phyloP scores from a whole-genome alignment of 305 asterid species.

The Ilex paraguariensis region DNA sequence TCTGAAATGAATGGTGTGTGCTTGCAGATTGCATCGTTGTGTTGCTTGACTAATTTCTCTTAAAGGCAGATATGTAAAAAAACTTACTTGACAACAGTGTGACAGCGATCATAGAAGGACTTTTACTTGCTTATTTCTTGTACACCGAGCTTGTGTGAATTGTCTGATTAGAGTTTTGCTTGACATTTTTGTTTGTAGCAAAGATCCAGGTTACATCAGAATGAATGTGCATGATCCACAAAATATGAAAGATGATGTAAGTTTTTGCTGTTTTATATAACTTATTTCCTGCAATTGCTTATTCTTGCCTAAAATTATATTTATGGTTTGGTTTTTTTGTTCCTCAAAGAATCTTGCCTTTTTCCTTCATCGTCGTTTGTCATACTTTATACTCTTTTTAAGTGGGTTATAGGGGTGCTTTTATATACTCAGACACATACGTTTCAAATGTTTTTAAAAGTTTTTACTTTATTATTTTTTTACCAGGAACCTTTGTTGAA shows the following conservation, averaged over 20 bases:
- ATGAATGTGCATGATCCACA: conserved; percentile 53
- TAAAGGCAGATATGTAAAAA: no score
- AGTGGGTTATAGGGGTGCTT: neutral
- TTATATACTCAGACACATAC: neutral
- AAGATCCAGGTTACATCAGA: conserved; percentile 92
- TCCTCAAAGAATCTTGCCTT: neutral
- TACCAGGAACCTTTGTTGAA: conserved; percentile 85
- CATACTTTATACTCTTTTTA: neutral
- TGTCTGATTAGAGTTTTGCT: conserved; percentile 15
- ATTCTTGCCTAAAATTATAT: no score
- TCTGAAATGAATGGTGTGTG: no score
- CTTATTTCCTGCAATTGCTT: no score
- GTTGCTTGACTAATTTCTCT: no score
- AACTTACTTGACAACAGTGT: no score
- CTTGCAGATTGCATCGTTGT: no score
- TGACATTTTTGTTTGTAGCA: conserved; percentile 45
- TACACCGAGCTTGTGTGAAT: conserved; percentile 1
- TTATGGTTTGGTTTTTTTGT: neutral
- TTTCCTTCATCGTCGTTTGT: neutral
- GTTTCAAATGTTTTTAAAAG: conserved; percentile 5
- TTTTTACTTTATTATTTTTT: conserved; percentile 7
- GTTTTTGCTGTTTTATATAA: conserved; percentile 14
- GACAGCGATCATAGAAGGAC: no score
- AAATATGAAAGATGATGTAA: conserved; percentile 84
- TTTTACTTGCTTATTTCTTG: no score